phyloP scores from a whole-genome alignment of 2,329 filamentous ascomycete species.

The Arachnopeziza araneosa region DNA sequence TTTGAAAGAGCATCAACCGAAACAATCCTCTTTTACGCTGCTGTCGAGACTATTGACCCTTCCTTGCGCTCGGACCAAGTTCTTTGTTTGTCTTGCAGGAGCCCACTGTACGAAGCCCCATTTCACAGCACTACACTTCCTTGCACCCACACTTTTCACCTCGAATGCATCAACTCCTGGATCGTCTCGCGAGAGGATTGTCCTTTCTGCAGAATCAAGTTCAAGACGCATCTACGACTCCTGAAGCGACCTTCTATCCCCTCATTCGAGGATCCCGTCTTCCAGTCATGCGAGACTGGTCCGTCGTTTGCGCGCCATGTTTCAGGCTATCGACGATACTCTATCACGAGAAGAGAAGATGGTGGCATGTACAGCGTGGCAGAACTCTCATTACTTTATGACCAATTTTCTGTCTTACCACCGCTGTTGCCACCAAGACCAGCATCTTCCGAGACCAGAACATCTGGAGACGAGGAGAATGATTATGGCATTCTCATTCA shows the following conservation, averaged over 20 bases:
- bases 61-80: not conserved
- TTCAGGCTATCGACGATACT: not conserved
- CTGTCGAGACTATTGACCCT: not conserved
- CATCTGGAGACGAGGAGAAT: not conserved
- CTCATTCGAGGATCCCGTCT: not conserved
- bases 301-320: not conserved
- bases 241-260: not conserved
- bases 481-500: not conserved
- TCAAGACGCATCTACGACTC: not conserved
- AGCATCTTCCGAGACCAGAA: not conserved
- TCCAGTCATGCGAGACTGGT: not conserved
- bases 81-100: not conserved
- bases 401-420: not conserved
- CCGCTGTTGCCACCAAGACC: not conserved
- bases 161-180: not conserved
- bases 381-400: not conserved
- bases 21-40: not conserved
- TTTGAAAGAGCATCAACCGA: not conserved
- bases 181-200: not conserved
- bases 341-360: not conserved
- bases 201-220: not conserved
- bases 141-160: not conserved
- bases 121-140: not conserved
- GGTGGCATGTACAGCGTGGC: not conserved
- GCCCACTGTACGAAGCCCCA: not conserved